A percentile compares a stretch with the other conserved stretches of the same genome.
phyloP scores from a whole-genome alignment of 371 early-diverging fungal genomes.

The Apophysomyces sp. region DNA sequence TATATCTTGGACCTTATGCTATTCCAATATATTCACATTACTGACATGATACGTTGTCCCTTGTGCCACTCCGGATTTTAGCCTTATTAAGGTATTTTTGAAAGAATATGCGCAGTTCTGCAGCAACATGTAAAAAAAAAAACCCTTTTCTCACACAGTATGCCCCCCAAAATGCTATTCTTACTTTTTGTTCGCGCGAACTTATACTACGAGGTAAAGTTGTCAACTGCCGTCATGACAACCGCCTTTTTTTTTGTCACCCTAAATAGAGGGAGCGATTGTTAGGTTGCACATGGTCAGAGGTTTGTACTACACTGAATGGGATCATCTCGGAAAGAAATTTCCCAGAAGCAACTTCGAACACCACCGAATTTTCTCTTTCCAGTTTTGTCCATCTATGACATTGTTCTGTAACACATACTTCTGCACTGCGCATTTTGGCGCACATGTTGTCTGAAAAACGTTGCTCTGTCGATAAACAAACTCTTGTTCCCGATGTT shows the following conservation, averaged over 20 bases:
- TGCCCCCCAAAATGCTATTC: not conserved
- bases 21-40: not conserved
- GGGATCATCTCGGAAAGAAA: too few relatives aligned
- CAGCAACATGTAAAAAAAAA: not conserved
- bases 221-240: too few relatives aligned
- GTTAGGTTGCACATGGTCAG: not conserved
- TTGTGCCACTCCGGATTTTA: not conserved
- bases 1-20: not conserved
- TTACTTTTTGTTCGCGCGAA: not conserved
- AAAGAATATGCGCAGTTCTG: not conserved
- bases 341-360: too few relatives aligned
- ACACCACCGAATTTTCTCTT: too few relatives aligned
- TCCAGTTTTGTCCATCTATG: not conserved
- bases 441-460: not conserved
- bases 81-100: not conserved
- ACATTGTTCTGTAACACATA: conserved; percentile 1
- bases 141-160: not conserved
- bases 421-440: conserved; percentile 1
- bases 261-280: not conserved
- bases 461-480: not conserved
- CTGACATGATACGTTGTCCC: not conserved
- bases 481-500: not conserved
- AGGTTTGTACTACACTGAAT: too few relatives aligned
- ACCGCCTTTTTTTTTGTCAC: too few relatives aligned
- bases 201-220: not conserved